Percentiles rank a stretch among this genome's conserved stretches.
phyloP scores from a whole-genome alignment of 331 rosid genomes.

The Prunus yedoensis region DNA sequence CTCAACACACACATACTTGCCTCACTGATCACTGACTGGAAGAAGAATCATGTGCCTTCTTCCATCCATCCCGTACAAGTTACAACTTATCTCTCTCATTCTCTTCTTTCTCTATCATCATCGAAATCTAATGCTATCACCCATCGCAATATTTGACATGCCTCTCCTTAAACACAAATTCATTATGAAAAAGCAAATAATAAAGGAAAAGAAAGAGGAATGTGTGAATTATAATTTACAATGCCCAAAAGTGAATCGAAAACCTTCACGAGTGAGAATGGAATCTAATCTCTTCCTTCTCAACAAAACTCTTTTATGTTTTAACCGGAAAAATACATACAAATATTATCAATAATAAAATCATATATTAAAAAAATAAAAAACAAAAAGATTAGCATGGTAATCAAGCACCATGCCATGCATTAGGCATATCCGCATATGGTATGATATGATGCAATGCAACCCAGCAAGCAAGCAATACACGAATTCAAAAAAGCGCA shows the following conservation, averaged over 20 bases:
- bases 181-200: not conserved
- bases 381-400: not conserved
- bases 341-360: not conserved
- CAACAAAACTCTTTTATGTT: not conserved
- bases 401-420: not conserved
- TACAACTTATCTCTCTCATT: too few relatives aligned
- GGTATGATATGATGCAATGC: too few relatives aligned
- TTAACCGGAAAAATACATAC: not conserved
- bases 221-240: slow-evolving; percentile 30
- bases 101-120: too few relatives aligned
- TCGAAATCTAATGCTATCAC: too few relatives aligned
- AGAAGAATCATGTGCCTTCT: slow-evolving; percentile 1
- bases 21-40: too few relatives aligned
- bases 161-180: not conserved
- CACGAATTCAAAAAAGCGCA: slow-evolving; percentile 13
- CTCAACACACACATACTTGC: not conserved
- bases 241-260: slow-evolving; percentile 29
- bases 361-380: too few relatives aligned
- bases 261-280: slow-evolving; percentile 55
- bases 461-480: too few relatives aligned
- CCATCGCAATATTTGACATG: not conserved
- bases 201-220: not conserved
- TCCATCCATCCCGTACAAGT: too few relatives aligned
- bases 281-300: slow-evolving; percentile 36
- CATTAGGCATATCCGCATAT: too few relatives aligned